Evolutionary conservation across 768 basidiomycete genomes (phyloP).

Genomic region (Serendipita sp.): DNA sequence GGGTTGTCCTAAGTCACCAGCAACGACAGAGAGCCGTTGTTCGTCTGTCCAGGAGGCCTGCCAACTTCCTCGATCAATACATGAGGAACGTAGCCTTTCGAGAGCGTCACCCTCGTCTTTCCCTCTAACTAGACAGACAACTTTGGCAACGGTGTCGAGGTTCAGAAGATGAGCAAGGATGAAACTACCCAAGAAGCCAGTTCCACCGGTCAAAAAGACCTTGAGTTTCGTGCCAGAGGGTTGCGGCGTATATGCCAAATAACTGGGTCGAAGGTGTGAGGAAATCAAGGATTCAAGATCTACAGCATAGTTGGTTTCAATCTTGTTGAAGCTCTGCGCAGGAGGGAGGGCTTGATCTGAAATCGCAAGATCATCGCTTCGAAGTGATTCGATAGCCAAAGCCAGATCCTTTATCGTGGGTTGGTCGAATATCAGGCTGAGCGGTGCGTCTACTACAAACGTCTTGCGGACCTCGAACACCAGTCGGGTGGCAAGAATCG

Average conservation of each 20-base stretch:
- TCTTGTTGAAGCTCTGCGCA: slow-evolving; percentile 14
- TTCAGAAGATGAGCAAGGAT: slow-evolving; percentile 65
- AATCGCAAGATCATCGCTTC: slow-evolving; percentile 51
- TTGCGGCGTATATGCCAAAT: slow-evolving; percentile 28
- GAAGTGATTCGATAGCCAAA: slow-evolving; percentile 52
- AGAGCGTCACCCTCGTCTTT: slow-evolving; percentile 43
- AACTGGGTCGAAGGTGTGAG: slow-evolving; percentile 39
- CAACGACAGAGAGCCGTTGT: slow-evolving; percentile 57
- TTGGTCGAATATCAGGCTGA: slow-evolving; percentile 80
- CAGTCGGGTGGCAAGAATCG: slow-evolving; percentile 90
- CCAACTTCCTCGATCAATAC: slow-evolving; percentile 75
- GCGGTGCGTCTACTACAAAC: slow-evolving; percentile 78
- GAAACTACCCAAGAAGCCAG: slow-evolving; percentile 93
- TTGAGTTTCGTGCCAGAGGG: slow-evolving; percentile 38
- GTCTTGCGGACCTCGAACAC: slow-evolving; percentile 91
- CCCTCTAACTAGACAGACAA: slow-evolving; percentile 83
- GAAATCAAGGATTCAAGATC: slow-evolving; percentile 53
- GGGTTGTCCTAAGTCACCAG: slow-evolving; percentile 66
- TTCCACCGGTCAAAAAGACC: slow-evolving; percentile 91
- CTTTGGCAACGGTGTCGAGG: slow-evolving; percentile 56
- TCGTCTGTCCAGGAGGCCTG: slow-evolving; percentile 59
- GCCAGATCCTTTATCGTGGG: slow-evolving; percentile 74
- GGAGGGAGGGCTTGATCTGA: slow-evolving; percentile 11
- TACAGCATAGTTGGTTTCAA: slow-evolving; percentile 51
- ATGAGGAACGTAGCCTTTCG: slow-evolving; percentile 50